Conservation (phyloP, 768 basidiomycete genomes). For the Nidularia pulvinata region DNA sequence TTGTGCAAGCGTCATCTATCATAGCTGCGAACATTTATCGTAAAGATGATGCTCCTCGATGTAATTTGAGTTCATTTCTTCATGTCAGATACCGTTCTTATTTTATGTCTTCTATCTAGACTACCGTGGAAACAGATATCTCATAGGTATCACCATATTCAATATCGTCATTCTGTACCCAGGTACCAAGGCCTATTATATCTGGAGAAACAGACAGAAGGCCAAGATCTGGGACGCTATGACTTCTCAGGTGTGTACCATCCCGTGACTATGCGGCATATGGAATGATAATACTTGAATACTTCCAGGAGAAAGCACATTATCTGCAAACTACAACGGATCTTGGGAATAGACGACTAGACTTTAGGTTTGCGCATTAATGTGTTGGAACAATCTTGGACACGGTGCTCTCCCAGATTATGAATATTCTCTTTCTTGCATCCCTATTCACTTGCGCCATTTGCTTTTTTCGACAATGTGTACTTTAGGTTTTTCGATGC, state of each 20-base stretch:
- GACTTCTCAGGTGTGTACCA: constrained; percentile 39
- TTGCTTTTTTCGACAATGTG: too few relatives aligned
- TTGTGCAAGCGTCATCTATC: constrained; percentile 27
- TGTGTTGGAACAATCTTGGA: background rate
- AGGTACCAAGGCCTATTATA: constrained; percentile 50
- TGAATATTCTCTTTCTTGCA: too few relatives aligned
- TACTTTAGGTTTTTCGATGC: too few relatives aligned
- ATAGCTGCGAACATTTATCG: constrained; percentile 60
- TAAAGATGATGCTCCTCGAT: constrained; percentile 53
- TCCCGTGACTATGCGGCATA: background rate
- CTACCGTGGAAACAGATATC: constrained; percentile 52
- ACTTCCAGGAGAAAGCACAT: constrained; percentile 45
- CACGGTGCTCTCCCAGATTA: too few relatives aligned
- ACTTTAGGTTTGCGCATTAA: constrained; percentile 64
- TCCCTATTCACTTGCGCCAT: too few relatives aligned
- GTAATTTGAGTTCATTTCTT: constrained; percentile 23
- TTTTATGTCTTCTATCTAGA: constrained; percentile 28
- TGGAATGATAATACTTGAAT: background rate
- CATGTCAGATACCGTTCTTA: background rate
- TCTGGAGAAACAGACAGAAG: constrained; percentile 56
- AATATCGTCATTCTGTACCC: constrained; percentile 55
- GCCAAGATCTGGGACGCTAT: constrained; percentile 57
- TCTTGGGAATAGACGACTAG: constrained; percentile 58
- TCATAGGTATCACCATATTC: constrained; percentile 52
- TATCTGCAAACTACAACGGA: constrained; percentile 63